These are phyloP conservation scores for Hansenula anomala DNA, from an alignment of 1,139 yeast species.

Conservation along the genomic window DNA sequence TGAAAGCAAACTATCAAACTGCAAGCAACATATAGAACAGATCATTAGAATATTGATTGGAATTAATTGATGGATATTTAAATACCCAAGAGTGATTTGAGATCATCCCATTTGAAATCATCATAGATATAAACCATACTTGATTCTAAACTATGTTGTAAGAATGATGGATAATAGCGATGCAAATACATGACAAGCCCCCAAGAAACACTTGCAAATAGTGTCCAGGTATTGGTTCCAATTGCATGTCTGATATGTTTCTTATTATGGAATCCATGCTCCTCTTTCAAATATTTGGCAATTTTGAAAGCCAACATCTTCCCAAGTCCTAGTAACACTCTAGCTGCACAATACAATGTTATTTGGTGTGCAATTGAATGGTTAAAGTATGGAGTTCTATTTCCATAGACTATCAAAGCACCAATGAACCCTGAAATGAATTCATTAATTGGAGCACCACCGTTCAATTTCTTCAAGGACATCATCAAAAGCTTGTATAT, in stretches of 20 bases:
- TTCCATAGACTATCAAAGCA: conserved; percentile 35
- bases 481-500: conserved; percentile 44
- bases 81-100: conserved; percentile 17
- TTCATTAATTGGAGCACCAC: conserved; percentile 27
- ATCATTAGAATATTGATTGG: not conserved
- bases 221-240: conserved; percentile 52
- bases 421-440: conserved; percentile 63
- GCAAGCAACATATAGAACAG: too few species aligned
- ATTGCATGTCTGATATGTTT: conserved; percentile 30
- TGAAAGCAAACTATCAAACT: too few species aligned
- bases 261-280: conserved; percentile 18
- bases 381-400: conserved; percentile 19
- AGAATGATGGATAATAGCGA: conserved; percentile 55
- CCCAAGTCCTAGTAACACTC: conserved; percentile 50
- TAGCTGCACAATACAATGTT: conserved; percentile 53
- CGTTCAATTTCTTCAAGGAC: conserved; percentile 14
- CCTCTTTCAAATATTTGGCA: conserved; percentile 9
- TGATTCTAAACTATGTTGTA: conserved; percentile 64
- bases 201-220: conserved; percentile 70
- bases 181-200: conserved; percentile 71
- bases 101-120: conserved; percentile 31
- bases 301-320: conserved; percentile 29
- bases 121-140: conserved; percentile 73
- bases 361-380: conserved; percentile 54
- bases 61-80: not conserved